Percentiles rank a stretch among this genome's conserved stretches.
phyloP scores from a whole-genome alignment of 257 asterid species.

The Nicotiana sylvestris region DNA sequence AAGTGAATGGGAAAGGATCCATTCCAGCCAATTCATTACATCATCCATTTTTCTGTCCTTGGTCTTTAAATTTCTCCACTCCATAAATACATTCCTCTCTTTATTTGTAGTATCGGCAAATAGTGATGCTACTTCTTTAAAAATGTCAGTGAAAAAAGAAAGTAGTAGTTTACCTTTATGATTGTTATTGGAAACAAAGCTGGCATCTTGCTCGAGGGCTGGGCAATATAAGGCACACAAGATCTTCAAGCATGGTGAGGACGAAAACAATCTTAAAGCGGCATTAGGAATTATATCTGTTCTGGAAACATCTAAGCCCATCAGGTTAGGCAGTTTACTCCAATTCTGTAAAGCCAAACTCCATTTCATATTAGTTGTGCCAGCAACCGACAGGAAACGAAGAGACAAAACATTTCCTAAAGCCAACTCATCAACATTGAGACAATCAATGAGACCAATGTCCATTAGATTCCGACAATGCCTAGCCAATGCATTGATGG shows the following conservation, averaged over 20 bases:
- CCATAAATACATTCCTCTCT: constrained; percentile 46
- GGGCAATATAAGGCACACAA: constrained; percentile 68
- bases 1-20: constrained; percentile 69
- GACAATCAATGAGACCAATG: constrained; percentile 71
- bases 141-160: constrained; percentile 50
- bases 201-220: constrained; percentile 48
- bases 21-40: constrained; percentile 69
- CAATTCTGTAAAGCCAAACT: constrained; percentile 39
- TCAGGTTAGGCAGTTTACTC: constrained; percentile 54
- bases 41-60: constrained; percentile 46
- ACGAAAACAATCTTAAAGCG: constrained; percentile 45
- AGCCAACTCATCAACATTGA: constrained; percentile 54
- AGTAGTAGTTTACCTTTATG: constrained; percentile 62
- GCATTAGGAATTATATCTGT: constrained; percentile 48
- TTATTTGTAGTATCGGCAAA: constrained; percentile 41
- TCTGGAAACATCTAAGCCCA: constrained; percentile 78
- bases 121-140: constrained; percentile 51
- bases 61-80: constrained; percentile 35
- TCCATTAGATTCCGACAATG: constrained; percentile 51
- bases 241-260: constrained; percentile 54
- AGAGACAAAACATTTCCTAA: constrained; percentile 52
- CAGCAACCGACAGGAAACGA: constrained; percentile 73
- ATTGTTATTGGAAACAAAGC: constrained; percentile 43
- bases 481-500: constrained; percentile 68
- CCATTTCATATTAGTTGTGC: constrained; percentile 64